Base-by-base conservation (phyloP, 805 yeast species). In the Yamadazyma olivae region DNA sequence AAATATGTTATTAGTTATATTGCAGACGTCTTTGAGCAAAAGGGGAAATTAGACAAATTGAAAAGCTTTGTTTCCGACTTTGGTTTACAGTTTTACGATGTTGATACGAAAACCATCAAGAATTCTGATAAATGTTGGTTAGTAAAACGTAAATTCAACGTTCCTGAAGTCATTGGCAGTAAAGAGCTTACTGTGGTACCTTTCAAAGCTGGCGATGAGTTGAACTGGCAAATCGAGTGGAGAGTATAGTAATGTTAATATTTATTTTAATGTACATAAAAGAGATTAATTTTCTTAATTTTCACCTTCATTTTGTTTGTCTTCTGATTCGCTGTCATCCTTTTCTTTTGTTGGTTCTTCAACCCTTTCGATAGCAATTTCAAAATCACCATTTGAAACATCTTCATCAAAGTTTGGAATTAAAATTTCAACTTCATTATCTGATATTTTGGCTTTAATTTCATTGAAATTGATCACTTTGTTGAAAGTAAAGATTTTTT, bases 151-250 rank as follows among this genome's bases (percentile, higher is more conserved):
- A 64, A 70, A 20, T 68, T 61, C 41, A 51, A 49, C 2, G 77
- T 90, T 9, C 95, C 95, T 1, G 80, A 79, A 25, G 49, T 68
- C 1, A 63, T 82, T 31, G 66, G 67, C 12, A 68, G 59, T 43
- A 62, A 53, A n/a, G 67, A 64, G 10, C 59, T 70, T 20, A 70
- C 64, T 3, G 74, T 68, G 10, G 91, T 88, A 13, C 98, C 97
- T 6, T 91, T 91, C 71, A 73, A 70, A 48, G 89, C 96, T 6
- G 96, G 95, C 13, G 79, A 83, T 35, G 72, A 68, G 38, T 70
- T 91, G 33, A 53, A 68, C 21, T 91, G 95, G 88, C 59, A 77
- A 7, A 74, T 78, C 4, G 84, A 82, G 59, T 90, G 97, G 97
- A 58, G 70, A 46, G 14, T 25, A 15, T 10, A 15, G 16, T 15